Evolutionary conservation across 352 stramenopile species (phyloP).

Genomic region (Phytophthora constricta): DNA sequence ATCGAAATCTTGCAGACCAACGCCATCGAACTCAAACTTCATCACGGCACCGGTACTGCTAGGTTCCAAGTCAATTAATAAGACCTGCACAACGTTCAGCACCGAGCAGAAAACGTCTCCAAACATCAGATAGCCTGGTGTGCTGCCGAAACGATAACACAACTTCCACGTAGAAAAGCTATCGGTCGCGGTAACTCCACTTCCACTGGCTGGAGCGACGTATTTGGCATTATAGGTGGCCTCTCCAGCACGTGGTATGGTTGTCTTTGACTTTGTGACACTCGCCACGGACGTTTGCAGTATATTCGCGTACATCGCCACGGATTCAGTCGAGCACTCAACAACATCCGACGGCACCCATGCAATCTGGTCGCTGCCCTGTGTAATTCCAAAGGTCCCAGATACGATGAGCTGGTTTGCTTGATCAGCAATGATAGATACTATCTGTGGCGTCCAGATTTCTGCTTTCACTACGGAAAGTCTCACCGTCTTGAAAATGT

Average conservation of each 20-base stretch:
- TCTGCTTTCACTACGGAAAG: slow-evolving; percentile 51
- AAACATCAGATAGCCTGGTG: slow-evolving; percentile 61
- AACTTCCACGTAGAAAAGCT: slow-evolving; percentile 68
- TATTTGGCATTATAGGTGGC: slow-evolving; percentile 50
- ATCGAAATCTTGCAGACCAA: slow-evolving; percentile 71
- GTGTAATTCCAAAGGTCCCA: slow-evolving; percentile 68
- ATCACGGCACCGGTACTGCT: slow-evolving; percentile 48
- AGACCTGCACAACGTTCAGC: slow-evolving; percentile 54
- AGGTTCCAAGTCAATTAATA: slow-evolving; percentile 40
- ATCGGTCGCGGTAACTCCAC: slow-evolving; percentile 2
- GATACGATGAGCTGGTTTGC: slow-evolving; percentile 38
- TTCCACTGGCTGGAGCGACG: slow-evolving; percentile 31
- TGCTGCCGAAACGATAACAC: slow-evolving; percentile 73
- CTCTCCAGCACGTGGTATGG: slow-evolving; percentile 43
- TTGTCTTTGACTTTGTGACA: slow-evolving; percentile 33
- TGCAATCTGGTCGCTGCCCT: slow-evolving; percentile 61
- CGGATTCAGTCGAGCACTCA: slow-evolving; percentile 38
- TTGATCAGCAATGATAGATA: slow-evolving; percentile 65
- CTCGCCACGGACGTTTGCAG: slow-evolving; percentile 51
- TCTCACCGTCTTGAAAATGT: slow-evolving; percentile 45
- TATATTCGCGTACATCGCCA: slow-evolving; percentile 40
- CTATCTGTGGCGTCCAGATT: slow-evolving; percentile 54
- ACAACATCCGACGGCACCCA: slow-evolving; percentile 63
- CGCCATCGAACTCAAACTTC: slow-evolving; percentile 65
- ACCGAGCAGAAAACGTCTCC: slow-evolving; percentile 65